These are phyloP conservation scores for Scheffersomyces illinoinensis DNA, from an alignment of 1,139 yeast genomes.

Conservation along the genomic window DNA sequence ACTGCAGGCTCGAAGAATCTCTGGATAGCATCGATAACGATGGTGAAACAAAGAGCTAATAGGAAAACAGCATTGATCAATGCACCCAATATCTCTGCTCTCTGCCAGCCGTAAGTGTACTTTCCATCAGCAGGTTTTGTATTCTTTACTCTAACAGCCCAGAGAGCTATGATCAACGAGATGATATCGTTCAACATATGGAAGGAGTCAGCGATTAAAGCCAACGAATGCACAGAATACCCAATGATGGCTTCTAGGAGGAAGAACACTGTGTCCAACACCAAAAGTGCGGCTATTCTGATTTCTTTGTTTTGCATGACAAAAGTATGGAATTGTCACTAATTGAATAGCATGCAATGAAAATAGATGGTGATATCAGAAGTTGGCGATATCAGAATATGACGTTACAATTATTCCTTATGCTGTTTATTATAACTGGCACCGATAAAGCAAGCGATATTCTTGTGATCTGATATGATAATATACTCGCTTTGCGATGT, in stretches of 20 bases:
- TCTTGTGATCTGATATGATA: not conserved
- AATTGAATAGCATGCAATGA: not conserved
- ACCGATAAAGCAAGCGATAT: not conserved
- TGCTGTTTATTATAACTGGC: not conserved
- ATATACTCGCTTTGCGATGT: not conserved
- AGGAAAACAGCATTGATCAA: slow-evolving; percentile 89
- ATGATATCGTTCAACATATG: slow-evolving; percentile 96
- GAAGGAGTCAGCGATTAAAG: slow-evolving; percentile 92
- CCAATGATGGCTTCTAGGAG: slow-evolving; percentile 82
- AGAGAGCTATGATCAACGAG: slow-evolving; percentile 83
- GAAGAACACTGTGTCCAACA: slow-evolving; percentile 80
- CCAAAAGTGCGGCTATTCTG: slow-evolving; percentile 71
- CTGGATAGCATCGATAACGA: slow-evolving; percentile 89
- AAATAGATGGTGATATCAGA: not conserved
- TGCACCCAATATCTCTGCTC: slow-evolving; percentile 95
- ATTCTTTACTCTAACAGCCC: slow-evolving; percentile 94
- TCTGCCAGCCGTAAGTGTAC: slow-evolving; percentile 94
- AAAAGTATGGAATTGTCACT: not conserved
- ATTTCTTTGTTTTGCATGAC: slow-evolving; percentile 59
- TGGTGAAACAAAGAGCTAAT: slow-evolving; percentile 88
- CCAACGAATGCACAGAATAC: slow-evolving; percentile 87
- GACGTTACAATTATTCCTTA: not conserved
- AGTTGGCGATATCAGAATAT: not conserved
- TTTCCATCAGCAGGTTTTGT: slow-evolving; percentile 80
- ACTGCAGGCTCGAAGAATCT: slow-evolving; percentile 80